A percentile compares a stretch with the other conserved stretches of the same genome.
Conservation (phyloP, 768 basidiomycete species). For the Tricholoma flavovirens region DNA sequence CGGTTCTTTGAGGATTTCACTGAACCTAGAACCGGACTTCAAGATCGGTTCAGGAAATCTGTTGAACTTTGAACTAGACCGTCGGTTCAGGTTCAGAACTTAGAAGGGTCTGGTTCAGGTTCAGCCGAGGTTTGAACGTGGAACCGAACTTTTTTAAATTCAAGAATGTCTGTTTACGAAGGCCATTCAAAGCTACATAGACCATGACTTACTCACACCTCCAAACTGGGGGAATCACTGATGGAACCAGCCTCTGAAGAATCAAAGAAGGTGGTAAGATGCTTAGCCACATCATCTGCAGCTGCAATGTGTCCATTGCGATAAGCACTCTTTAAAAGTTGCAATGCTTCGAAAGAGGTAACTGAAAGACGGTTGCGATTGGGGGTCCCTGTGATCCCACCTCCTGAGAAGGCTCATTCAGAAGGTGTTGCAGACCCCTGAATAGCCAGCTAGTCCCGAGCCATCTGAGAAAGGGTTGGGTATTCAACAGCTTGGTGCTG, state of each 20-base stretch:
- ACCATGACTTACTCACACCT: neutral
- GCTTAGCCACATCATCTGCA: neutral
- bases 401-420: no score
- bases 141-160: neutral
- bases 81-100: constrained; percentile 4
- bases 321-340: constrained; percentile 14
- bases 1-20: neutral
- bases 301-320: constrained; percentile 9
- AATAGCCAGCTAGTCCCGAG: no score
- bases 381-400: constrained; percentile 20
- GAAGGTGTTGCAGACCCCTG: no score
- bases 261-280: constrained; percentile 1
- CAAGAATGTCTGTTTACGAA: neutral
- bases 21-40: constrained; percentile 3
- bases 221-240: neutral
- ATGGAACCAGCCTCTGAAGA: constrained; percentile 8
- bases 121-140: neutral
- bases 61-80: neutral
- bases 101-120: neutral
- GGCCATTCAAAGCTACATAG: neutral
- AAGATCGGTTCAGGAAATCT: neutral
- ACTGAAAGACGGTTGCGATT: constrained; percentile 7
- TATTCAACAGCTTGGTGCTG: no score
- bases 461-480: no score
- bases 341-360: constrained; percentile 11